A percentile compares a stretch with the other conserved stretches of the same genome.
These are phyloP conservation scores for Cyberlindnera mrakii DNA, from an alignment of 805 yeast genomes.

Conservation along the genomic window DNA sequence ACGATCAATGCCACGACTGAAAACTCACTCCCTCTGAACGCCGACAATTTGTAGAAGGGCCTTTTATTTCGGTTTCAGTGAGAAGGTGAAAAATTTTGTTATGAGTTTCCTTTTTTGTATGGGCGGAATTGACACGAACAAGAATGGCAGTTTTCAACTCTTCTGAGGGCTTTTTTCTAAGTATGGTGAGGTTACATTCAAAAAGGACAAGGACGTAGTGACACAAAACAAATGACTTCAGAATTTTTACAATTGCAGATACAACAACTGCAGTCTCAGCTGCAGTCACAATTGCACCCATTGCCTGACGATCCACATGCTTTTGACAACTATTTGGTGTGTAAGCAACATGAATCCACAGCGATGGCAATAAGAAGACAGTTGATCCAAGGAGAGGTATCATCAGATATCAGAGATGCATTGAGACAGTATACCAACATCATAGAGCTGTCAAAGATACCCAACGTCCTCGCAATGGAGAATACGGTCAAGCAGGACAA, in stretches of 20 bases:
- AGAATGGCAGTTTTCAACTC: no score
- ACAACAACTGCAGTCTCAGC: neutral
- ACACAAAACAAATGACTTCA: neutral
- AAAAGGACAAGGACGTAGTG: neutral
- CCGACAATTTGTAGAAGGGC: constrained; percentile 12
- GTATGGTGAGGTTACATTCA: no score
- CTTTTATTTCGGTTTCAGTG: neutral
- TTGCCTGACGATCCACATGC: constrained; percentile 5
- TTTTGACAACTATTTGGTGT: constrained; percentile 9
- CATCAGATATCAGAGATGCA: neutral
- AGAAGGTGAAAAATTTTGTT: neutral
- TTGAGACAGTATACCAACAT: constrained; percentile 1
- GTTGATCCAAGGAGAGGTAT: neutral
- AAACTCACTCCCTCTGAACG: neutral
- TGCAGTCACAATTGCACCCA: neutral
- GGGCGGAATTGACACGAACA: no score
- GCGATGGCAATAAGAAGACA: neutral
- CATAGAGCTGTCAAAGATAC: constrained; percentile 9
- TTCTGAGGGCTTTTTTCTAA: no score
- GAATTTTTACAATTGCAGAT: constrained; percentile 3
- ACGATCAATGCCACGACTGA: neutral
- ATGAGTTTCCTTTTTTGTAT: no score
- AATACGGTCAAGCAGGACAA: constrained; percentile 5
- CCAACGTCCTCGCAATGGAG: constrained; percentile 6
- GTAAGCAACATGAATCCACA: constrained; percentile 7